phyloP scores from a whole-genome alignment of 1,284 basidiomycete genomes.

The Tilletia horrida region DNA sequence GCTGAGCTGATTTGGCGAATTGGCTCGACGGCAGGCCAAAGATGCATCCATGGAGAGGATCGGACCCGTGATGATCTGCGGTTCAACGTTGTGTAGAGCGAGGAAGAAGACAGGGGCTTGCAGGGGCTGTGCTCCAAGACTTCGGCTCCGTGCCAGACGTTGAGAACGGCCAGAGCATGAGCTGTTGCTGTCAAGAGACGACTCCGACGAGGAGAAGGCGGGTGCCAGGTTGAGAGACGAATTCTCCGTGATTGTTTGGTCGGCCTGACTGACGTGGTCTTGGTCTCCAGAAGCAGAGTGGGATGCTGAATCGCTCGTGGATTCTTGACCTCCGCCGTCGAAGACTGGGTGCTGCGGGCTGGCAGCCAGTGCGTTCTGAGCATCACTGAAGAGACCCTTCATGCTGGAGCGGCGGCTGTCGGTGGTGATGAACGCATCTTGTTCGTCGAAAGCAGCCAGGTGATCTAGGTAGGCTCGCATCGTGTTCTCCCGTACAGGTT shows the following conservation, averaged over 20 bases:
- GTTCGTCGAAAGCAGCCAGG: neutral
- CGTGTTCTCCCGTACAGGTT: conserved; percentile 7
- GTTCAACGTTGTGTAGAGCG: conserved; percentile 6
- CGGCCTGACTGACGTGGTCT: neutral
- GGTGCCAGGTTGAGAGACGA: neutral
- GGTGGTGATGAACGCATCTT: neutral
- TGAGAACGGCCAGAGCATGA: neutral
- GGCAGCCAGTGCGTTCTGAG: neutral
- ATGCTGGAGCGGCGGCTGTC: neutral
- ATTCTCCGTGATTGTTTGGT: neutral
- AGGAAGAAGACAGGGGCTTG: conserved; percentile 1
- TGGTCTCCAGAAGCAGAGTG: too few species aligned
- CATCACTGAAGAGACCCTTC: neutral
- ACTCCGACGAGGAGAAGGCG: neutral
- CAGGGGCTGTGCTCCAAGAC: neutral
- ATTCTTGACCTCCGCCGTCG: neutral
- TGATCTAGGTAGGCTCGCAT: neutral
- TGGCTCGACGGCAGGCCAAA: neutral
- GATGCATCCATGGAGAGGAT: neutral
- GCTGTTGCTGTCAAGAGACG: neutral
- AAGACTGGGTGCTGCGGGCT: neutral
- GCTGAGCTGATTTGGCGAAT: conserved; percentile 9
- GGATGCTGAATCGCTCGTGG: neutral
- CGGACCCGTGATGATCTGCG: neutral
- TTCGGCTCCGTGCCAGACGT: conserved; percentile 11